Percentiles rank a stretch among this genome's conserved stretches.
These are phyloP conservation scores for Cubamyces sp. DNA, from an alignment of 768 basidiomycete species.

Conservation along the genomic window DNA sequence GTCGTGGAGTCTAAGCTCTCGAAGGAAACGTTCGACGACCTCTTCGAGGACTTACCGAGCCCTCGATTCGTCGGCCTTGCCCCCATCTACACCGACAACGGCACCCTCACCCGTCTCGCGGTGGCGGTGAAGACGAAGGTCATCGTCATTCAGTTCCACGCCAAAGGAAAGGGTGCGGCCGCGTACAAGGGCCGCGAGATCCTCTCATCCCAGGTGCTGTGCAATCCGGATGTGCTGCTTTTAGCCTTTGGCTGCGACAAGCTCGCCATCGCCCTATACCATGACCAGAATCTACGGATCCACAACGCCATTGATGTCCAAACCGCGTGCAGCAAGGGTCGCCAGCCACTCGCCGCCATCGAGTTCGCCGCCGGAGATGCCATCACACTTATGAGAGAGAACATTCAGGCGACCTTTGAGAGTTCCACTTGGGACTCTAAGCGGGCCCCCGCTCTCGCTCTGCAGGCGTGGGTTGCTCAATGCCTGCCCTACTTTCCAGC, in stretches of 20 bases:
- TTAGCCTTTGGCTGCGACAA: constrained; percentile 60
- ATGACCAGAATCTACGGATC: constrained; percentile 47
- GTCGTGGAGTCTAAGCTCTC: constrained; percentile 30
- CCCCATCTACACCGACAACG: constrained; percentile 49
- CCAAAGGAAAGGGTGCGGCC: constrained; percentile 24
- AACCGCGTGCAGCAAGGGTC: constrained; percentile 43
- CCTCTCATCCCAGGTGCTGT: constrained; percentile 49
- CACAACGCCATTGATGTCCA: constrained; percentile 61
- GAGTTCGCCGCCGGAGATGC: constrained; percentile 32
- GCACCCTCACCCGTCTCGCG: constrained; percentile 50
- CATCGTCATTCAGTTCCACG: constrained; percentile 30
- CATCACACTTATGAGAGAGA: constrained; percentile 24
- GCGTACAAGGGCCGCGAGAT: constrained; percentile 29
- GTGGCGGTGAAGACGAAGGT: constrained; percentile 42
- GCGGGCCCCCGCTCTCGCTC: constrained; percentile 22
- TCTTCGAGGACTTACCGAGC: constrained; percentile 19
- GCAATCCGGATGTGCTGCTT: constrained; percentile 46
- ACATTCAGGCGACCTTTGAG: constrained; percentile 30
- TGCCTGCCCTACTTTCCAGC: constrained; percentile 46
- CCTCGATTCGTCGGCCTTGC: constrained; percentile 50
- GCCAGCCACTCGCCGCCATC: constrained; percentile 45
- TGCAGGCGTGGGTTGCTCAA: constrained; percentile 36
- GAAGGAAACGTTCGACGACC: constrained; percentile 22
- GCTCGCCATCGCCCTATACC: constrained; percentile 52
- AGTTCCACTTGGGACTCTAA: constrained; percentile 13